Conservation (phyloP, 2,329 filamentous ascomycete species). For the Colletotrichum sp. region DNA sequence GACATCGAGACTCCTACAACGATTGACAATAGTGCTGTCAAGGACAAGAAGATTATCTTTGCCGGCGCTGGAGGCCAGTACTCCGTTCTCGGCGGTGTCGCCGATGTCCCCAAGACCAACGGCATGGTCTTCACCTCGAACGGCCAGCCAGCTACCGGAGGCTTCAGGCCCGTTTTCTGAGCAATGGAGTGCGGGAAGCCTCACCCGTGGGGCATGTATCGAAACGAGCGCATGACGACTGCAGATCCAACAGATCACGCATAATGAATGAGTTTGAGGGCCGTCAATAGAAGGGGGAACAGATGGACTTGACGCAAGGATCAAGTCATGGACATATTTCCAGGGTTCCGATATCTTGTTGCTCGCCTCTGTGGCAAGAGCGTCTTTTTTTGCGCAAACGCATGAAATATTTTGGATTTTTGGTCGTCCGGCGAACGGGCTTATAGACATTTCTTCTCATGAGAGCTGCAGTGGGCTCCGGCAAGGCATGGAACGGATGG, state of each 20-base stretch:
- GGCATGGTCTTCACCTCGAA: slow-evolving; percentile 26
- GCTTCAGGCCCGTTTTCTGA: slow-evolving; percentile 16
- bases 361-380: slow-evolving; percentile 7
- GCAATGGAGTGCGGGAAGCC: neutral
- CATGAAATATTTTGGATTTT: neutral
- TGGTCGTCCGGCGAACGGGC: neutral
- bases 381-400: neutral
- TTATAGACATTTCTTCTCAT: slow-evolving; percentile 1
- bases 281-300: neutral
- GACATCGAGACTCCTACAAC: slow-evolving; percentile 79
- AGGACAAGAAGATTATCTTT: slow-evolving; percentile 74
- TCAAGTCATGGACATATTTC: neutral
- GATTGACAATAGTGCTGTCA: slow-evolving; percentile 85
- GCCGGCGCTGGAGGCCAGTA: slow-evolving; percentile 92
- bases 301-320: neutral
- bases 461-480: neutral
- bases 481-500: neutral
- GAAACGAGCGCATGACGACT: neutral
- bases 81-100: slow-evolving; percentile 62
- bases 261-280: neutral
- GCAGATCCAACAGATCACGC: neutral
- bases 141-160: slow-evolving; percentile 14
- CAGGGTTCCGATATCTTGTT: neutral
- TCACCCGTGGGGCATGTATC: neutral
- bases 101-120: slow-evolving; percentile 30